These are phyloP conservation scores for Yarrowia galli DNA, from an alignment of 1,139 yeast species.

Conservation along the genomic window DNA sequence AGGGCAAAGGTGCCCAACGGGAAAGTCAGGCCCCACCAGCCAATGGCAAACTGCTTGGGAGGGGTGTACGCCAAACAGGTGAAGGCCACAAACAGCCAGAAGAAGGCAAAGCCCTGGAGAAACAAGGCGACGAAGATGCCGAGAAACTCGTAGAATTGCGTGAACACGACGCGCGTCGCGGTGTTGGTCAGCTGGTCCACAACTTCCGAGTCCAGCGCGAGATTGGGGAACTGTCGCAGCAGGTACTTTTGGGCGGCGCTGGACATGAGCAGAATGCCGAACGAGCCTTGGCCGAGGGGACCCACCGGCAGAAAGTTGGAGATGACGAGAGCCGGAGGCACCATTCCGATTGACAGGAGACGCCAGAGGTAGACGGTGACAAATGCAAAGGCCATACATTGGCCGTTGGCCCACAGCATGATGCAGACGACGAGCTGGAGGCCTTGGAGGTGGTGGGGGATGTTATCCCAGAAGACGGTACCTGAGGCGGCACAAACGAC, in stretches of 20 bases:
- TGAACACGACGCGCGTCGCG: constrained; percentile 40
- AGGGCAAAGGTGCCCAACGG: constrained; percentile 85
- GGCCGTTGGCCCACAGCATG: constrained; percentile 73
- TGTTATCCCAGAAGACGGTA: constrained; percentile 57
- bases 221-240: constrained; percentile 15
- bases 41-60: constrained; percentile 59
- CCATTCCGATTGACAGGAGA: constrained; percentile 65
- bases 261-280: constrained; percentile 67
- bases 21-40: constrained; percentile 90
- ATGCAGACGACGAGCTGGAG: constrained; percentile 63
- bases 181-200: constrained; percentile 41
- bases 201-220: constrained; percentile 33
- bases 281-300: constrained; percentile 82
- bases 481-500: constrained; percentile 79
- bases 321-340: constrained; percentile 58
- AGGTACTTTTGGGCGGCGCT: constrained; percentile 44
- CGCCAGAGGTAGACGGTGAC: constrained; percentile 66
- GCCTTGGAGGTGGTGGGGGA: constrained; percentile 57
- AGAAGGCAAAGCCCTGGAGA: constrained; percentile 67
- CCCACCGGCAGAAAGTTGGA: constrained; percentile 70
- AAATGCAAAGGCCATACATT: constrained; percentile 64
- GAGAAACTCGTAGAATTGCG: constrained; percentile 28
- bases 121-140: constrained; percentile 54
- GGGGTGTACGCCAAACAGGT: constrained; percentile 53
- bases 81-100: constrained; percentile 56